Conservation (phyloP, 441 rosid genomes). For the Rhodomyrtus psidioides region DNA sequence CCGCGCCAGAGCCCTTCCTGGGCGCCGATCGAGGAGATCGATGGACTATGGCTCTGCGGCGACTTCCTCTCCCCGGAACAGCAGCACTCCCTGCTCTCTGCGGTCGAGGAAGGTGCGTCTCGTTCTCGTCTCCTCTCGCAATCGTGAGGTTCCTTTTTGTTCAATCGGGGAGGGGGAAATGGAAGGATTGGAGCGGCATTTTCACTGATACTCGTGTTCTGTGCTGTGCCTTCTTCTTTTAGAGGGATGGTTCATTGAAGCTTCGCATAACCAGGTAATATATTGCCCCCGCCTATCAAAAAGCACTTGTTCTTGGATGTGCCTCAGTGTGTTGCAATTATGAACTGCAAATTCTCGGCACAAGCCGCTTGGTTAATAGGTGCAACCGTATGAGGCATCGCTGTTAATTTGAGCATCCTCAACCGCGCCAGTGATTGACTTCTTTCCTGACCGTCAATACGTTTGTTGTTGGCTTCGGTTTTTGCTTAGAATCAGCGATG, state of each 20-base stretch:
- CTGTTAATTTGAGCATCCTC: not conserved
- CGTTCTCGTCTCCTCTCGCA: not conserved
- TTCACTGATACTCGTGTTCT: not conserved
- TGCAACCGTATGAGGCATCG: not conserved
- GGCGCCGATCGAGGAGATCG: conserved; percentile 43
- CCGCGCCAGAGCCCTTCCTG: conserved; percentile 15
- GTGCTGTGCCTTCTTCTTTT: conserved; percentile 2
- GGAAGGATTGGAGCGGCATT: not conserved
- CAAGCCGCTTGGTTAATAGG: not conserved
- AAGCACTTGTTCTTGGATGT: too few species aligned
- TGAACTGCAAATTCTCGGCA: not conserved
- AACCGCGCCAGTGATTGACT: not conserved
- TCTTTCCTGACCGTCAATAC: not conserved
- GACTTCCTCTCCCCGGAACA: conserved; percentile 54
- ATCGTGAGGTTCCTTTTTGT: not conserved
- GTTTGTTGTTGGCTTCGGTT: not conserved
- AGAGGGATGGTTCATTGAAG: conserved; percentile 79
- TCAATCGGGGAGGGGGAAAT: not conserved
- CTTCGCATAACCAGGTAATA: conserved; percentile 63
- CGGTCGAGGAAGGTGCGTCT: conserved; percentile 50
- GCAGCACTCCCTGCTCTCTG: conserved; percentile 47
- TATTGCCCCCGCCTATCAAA: not conserved
- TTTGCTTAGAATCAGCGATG: not conserved
- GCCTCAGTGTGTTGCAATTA: not conserved
- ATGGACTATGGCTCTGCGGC: conserved; percentile 61